phyloP scores from a whole-genome alignment of 768 basidiomycete species.

The Amanita brunnescens region DNA sequence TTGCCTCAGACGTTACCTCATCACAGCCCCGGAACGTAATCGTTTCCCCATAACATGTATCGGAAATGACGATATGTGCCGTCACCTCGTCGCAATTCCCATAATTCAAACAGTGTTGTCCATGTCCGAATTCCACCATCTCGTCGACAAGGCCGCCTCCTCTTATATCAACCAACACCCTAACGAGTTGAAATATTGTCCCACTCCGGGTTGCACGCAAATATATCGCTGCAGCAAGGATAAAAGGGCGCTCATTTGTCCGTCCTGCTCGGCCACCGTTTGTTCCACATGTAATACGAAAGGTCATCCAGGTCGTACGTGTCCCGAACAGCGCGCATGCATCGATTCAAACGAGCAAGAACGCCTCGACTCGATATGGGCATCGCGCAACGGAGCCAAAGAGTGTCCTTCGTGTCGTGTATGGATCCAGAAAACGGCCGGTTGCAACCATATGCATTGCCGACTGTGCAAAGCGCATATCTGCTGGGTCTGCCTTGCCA shows the following conservation, averaged over 20 bases:
- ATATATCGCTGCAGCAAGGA: conserved; percentile 38
- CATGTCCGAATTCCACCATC: conserved; percentile 36
- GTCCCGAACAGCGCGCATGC: conserved; percentile 13
- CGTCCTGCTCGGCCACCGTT: conserved; percentile 40
- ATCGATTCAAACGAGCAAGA: conserved; percentile 31
- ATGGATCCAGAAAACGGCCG: conserved; percentile 40
- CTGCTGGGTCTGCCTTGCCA: conserved; percentile 46
- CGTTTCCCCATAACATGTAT: conserved; percentile 59
- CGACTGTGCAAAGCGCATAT: conserved; percentile 39
- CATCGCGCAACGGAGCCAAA: conserved; percentile 28
- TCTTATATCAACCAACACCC: conserved; percentile 47
- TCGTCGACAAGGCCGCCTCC: conserved; percentile 47
- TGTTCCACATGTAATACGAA: conserved; percentile 37
- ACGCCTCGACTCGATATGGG: conserved; percentile 33
- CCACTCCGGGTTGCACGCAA: conserved; percentile 63
- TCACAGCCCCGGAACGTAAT: conserved; percentile 29
- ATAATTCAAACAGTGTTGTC: conserved; percentile 44
- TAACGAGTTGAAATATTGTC: conserved; percentile 54
- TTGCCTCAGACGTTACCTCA: conserved; percentile 40
- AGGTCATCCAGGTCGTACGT: conserved; percentile 13
- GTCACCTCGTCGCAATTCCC: conserved; percentile 42
- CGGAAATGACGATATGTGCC: conserved; percentile 49
- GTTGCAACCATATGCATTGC: conserved; percentile 51
- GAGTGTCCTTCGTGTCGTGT: conserved; percentile 38
- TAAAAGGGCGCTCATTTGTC: conserved; percentile 29